Evolutionary conservation across 179 eudicot genomes (phyloP), one percentile per base, ranked within the genome.

Genomic region (Amaranthus tricolor): DNA sequence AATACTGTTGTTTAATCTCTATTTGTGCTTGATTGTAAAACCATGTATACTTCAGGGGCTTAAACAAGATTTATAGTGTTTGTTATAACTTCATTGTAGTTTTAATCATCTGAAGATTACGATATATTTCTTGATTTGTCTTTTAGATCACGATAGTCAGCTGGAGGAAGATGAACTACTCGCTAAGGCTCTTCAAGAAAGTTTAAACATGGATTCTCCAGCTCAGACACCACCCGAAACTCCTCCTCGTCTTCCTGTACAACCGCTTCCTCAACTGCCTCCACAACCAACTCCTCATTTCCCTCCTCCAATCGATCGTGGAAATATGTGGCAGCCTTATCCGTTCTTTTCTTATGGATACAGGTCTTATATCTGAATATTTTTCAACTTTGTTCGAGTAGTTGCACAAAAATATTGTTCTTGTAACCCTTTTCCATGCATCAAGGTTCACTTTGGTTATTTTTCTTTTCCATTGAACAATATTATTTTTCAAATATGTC

Each of bases 181-280:
- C 72, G 98, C 98, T 50, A 89, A 84, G 82, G 96, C 96, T 72
- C 76, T 94, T 68, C 94, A 94, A 78, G 96, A 92, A 77, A 94
- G 96, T 83, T 52, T 89, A 80, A 89, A 88, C 74, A 76, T 85
- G 78, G 92, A 84, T 45, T 86, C 95, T 76, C 88, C 92, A 13
- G 81, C 85, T 70, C 79, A 54, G 74, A 70, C 79, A 59, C 81
- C 84, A n/a, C 74, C 84, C 66, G 74, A 47, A 75, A 62, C 75
- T 70, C 78, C 78, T 5, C 73, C 77, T 4, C 11, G 69, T 24
- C 6, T 92, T 31, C 40, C 40, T 31, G 40, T 31, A 31, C 40
- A 1, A 4, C 40, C 40, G 40, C 3, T 31, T 31, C 40, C 40
- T 31, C 40, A 31, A 31, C 40, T 31, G 40, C 40, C 40, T 31